Evolutionary conservation across 2,329 filamentous ascomycete species (phyloP).

Genomic region (Aspergillus glaucus): DNA sequence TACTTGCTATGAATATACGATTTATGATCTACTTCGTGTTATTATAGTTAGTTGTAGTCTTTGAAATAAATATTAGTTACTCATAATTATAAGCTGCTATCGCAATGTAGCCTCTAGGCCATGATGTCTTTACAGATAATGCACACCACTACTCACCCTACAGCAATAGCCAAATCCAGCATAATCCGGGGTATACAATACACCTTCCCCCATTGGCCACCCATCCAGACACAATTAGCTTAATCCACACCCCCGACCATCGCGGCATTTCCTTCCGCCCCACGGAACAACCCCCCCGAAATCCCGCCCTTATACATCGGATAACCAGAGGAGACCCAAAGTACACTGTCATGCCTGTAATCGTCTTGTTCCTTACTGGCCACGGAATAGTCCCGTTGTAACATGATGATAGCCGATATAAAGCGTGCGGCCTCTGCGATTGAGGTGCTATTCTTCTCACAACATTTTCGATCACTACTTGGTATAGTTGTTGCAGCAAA

Average conservation of each 20-base stretch:
- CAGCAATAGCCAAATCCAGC: too few relatives aligned
- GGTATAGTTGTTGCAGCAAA: neutral
- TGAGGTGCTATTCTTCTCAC: neutral
- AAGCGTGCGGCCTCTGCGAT: neutral
- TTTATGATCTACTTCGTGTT: neutral
- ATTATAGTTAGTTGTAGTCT: neutral
- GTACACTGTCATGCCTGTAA: neutral
- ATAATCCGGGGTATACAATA: too few relatives aligned
- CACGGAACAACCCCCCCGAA: constrained; percentile 4
- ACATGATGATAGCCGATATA: neutral
- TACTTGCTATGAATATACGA: neutral
- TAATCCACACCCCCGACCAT: neutral
- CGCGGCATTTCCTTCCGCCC: neutral
- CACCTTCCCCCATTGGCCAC: too few relatives aligned
- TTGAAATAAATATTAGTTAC: neutral
- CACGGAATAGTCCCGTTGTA: too few relatives aligned
- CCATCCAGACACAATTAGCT: neutral
- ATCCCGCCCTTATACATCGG: neutral
- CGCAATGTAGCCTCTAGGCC: too few relatives aligned
- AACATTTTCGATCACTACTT: too few relatives aligned
- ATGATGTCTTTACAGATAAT: too few relatives aligned
- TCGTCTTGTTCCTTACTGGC: too few relatives aligned
- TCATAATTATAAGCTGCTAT: neutral
- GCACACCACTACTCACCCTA: too few relatives aligned
- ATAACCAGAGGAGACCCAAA: neutral